A percentile compares a stretch with the other conserved stretches of the same genome.
These are phyloP conservation scores for Ceriops tagal DNA, from an alignment of 345 rosid genomes.

Conservation along the genomic window DNA sequence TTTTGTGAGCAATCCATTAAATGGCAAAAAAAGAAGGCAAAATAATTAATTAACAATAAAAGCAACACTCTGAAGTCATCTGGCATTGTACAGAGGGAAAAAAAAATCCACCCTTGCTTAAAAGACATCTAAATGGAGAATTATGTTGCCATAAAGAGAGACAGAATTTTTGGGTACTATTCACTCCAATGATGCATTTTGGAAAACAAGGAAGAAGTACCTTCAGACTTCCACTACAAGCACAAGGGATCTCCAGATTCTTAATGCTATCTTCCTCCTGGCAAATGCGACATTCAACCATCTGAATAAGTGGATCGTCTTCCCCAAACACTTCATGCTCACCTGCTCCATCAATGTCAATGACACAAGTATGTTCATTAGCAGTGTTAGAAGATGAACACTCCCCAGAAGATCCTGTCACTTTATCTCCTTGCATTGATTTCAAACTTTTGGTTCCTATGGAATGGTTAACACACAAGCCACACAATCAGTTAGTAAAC, in stretches of 20 bases:
- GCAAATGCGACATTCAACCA: slow-evolving; percentile 30
- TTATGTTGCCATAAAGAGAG: no score
- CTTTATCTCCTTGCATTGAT: neutral
- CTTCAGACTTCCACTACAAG: slow-evolving; percentile 37
- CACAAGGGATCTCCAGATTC: slow-evolving; percentile 31
- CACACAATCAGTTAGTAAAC: neutral
- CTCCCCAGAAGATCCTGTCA: slow-evolving; percentile 3
- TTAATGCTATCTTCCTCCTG: slow-evolving; percentile 33
- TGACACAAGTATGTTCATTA: slow-evolving; percentile 18
- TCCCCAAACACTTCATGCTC: slow-evolving; percentile 17
- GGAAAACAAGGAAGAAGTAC: slow-evolving; percentile 6
- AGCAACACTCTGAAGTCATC: neutral
- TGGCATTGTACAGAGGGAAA: neutral
- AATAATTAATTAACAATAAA: neutral
- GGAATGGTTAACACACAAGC: neutral
- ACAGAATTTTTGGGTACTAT: no score
- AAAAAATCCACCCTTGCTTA: slow-evolving; percentile 7
- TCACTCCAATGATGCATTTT: no score
- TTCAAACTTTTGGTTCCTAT: neutral
- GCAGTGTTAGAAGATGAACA: slow-evolving; percentile 19
- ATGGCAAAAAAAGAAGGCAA: neutral
- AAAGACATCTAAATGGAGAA: neutral
- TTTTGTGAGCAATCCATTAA: neutral
- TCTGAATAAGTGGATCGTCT: slow-evolving; percentile 30
- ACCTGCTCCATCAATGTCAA: slow-evolving; percentile 21